Evolutionary conservation across 177 flowering plant species (phyloP).

Genomic region (Telopea speciosissima): DNA sequence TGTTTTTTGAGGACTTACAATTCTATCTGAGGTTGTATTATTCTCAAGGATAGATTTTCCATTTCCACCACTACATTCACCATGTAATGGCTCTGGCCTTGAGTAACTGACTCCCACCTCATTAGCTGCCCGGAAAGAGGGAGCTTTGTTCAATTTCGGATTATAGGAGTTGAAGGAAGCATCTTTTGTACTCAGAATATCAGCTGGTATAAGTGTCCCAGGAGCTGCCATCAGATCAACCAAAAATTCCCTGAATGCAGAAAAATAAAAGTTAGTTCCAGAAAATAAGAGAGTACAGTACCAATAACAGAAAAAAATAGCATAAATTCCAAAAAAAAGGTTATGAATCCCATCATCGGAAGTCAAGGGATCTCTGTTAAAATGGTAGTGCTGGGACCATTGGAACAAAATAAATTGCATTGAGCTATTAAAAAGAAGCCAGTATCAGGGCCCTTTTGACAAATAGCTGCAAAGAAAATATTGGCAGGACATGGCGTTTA

Average conservation of each 20-base stretch:
- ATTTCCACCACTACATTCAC: conserved; percentile 30
- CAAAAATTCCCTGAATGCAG: conserved; percentile 73
- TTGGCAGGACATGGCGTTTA: too few species aligned
- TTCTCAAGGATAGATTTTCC: conserved; percentile 22
- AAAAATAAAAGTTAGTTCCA: conserved; percentile 14
- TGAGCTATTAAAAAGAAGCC: too few species aligned
- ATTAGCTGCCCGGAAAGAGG: conserved; percentile 26
- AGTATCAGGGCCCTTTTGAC: too few species aligned
- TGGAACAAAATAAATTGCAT: too few species aligned
- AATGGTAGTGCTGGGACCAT: not conserved
- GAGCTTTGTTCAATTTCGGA: conserved; percentile 35
- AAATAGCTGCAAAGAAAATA: too few species aligned
- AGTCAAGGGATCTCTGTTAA: not conserved
- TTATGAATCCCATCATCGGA: not conserved
- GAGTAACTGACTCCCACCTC: conserved; percentile 27
- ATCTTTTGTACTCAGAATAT: conserved; percentile 58
- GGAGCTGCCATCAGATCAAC: conserved; percentile 99
- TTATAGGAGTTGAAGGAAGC: conserved; percentile 35
- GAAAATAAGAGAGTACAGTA: not conserved
- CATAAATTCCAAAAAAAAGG: not conserved
- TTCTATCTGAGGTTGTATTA: conserved; percentile 20
- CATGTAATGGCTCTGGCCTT: conserved; percentile 24
- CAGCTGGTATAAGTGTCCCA: conserved; percentile 96
- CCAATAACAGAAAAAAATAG: conserved; percentile 1
- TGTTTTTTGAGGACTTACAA: conserved; percentile 27